Evolutionary conservation across 2,329 filamentous ascomycete genomes (phyloP).

Genomic region (Diaporthe eres): DNA sequence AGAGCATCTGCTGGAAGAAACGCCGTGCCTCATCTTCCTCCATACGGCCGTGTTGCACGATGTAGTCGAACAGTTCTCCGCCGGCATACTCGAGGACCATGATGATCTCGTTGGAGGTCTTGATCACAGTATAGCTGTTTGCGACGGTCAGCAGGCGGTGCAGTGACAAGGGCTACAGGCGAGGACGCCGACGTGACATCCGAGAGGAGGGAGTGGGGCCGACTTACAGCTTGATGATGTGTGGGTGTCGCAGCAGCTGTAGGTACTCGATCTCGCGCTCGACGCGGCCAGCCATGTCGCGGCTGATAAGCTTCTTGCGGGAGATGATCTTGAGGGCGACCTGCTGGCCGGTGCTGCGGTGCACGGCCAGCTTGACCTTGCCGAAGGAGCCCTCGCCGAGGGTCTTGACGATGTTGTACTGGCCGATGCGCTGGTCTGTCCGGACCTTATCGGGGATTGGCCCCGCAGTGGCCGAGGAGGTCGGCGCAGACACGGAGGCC

Average conservation of each 20-base stretch:
- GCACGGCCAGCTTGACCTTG: constrained; percentile 97
- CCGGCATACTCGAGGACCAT: constrained; percentile 99
- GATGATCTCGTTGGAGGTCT: constrained; percentile 93
- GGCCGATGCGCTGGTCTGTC: constrained; percentile 87
- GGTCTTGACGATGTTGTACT: constrained; percentile 91
- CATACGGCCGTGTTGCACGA: constrained; percentile 94
- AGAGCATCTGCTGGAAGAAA: constrained; percentile 99
- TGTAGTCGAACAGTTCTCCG: constrained; percentile 97
- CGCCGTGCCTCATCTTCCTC: constrained; percentile 92
- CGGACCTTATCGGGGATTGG: constrained; percentile 63
- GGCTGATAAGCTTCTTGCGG: constrained; percentile 93
- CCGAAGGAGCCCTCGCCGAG: constrained; percentile 97
- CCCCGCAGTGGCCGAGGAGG: constrained; percentile 35
- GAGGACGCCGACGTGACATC: background rate
- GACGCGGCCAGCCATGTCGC: constrained; percentile 97
- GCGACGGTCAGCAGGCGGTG: background rate
- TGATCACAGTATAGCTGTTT: constrained; percentile 92
- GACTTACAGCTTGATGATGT: constrained; percentile 96
- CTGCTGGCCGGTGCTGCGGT: constrained; percentile 92
- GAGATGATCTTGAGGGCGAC: constrained; percentile 99
- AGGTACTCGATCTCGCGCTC: constrained; percentile 99
- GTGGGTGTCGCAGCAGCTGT: constrained; percentile 93
- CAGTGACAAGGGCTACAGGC: background rate
- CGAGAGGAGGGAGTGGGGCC: background rate
- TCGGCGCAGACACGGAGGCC: constrained; percentile 48